These are phyloP conservation scores for Gracilaria gracilis DNA, from an alignment of 23 red algal species.

Conservation along the genomic window DNA sequence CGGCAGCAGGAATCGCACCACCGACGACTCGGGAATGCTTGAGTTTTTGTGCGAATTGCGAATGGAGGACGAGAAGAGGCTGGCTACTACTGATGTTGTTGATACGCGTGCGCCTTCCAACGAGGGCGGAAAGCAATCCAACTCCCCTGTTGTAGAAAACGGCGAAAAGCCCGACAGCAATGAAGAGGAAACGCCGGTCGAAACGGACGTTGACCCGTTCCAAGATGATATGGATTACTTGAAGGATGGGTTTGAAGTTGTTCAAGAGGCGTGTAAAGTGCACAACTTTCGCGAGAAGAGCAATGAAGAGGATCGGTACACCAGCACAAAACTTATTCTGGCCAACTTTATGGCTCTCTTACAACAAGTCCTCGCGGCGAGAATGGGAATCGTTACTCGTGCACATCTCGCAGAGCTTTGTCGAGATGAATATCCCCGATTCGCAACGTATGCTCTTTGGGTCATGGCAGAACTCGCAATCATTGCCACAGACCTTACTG, in stretches of 20 bases:
- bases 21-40: too few relatives aligned
- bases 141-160: too few relatives aligned
- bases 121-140: background rate
- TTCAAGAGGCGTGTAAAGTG: constrained; percentile 71
- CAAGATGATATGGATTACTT: too few relatives aligned
- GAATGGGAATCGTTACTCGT: too few relatives aligned
- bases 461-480: constrained; percentile 93
- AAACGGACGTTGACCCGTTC: too few relatives aligned
- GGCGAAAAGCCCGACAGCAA: too few relatives aligned
- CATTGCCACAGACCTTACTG: constrained; percentile 91
- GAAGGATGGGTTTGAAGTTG: constrained; percentile 72
- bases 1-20: too few relatives aligned
- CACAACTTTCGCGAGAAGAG: constrained; percentile 75
- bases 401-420: too few relatives aligned
- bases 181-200: too few relatives aligned
- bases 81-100: background rate
- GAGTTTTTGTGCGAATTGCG: constrained; percentile 59
- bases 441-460: too few relatives aligned
- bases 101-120: background rate
- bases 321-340: constrained; percentile 75
- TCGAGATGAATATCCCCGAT: too few relatives aligned
- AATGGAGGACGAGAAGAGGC: constrained; percentile 29
- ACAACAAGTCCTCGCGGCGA: constrained; percentile 85
- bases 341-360: constrained; percentile 87
- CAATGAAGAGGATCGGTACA: constrained; percentile 74